Base-by-base conservation (phyloP, 1,284 basidiomycete species). In the Pseudozyma sp. region DNA sequence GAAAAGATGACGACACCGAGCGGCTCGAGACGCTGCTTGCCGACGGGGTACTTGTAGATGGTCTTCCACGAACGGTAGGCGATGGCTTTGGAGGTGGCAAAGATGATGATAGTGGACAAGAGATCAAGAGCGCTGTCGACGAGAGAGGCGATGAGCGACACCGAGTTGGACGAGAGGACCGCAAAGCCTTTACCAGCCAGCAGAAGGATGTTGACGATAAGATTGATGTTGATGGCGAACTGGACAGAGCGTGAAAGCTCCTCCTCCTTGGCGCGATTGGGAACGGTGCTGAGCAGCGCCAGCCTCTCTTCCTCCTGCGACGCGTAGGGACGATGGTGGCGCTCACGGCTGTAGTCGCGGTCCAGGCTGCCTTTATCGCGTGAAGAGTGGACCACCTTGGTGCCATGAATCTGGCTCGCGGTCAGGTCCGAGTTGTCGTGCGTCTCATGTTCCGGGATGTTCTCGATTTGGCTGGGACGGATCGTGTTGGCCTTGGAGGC, bases 51-150 rank as follows among this genome's bases (percentile, higher is more conserved):
- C 52, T 83, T 78, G 74, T 75, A 79, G 10, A 81, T 81, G 8
- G 72, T 82, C 60, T 63, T 69, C 70, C 75, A 79, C 17, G 75
- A 77, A 16, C 78, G 75, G 57, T 81, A 81, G 6, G 78, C 75
- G 29, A 79, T 77, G 35, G 79, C 77, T 43, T 75, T 74, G 19
- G 81, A 80, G 10, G 79, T 80, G 50, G 58, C 72, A 65, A 82
- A 84, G 79, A 74, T 86, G 76, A 72, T 85, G 51, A 88, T 77
- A 0, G 88, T 88, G 16, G 86, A 87, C 1, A 89, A 72, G 17
- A 89, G 84, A 56, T 89, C 88, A 65, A 89, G 85, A 0, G 86
- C 87, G 17, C 86, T 87, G 79, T 88, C 88, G 55, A 89, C 87
- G 13, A 88, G 82, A 0, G 86, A 87, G 7, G 88, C 88, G 30